Conservation (phyloP, 768 basidiomycete species). For the Mycena vulgaris region DNA sequence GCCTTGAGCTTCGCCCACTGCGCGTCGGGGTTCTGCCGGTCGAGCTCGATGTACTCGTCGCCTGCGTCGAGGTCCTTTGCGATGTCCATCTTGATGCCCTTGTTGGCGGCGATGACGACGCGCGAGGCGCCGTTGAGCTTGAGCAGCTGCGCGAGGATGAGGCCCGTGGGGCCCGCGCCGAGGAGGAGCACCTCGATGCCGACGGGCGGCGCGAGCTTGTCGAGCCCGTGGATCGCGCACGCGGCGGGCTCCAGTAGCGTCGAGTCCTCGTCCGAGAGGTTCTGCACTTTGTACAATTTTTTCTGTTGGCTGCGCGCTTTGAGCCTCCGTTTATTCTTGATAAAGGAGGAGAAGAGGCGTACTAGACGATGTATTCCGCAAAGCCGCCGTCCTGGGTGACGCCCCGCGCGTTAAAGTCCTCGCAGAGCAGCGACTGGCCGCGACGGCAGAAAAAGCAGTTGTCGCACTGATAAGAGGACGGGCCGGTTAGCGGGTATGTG, state of each 20-base stretch:
- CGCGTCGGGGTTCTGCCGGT: slow-evolving; percentile 70
- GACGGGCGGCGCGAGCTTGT: slow-evolving; percentile 87
- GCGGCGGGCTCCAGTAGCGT: slow-evolving; percentile 92
- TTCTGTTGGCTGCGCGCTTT: slow-evolving; percentile 64
- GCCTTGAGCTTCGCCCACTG: slow-evolving; percentile 81
- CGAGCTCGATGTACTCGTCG: slow-evolving; percentile 84
- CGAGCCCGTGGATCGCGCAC: slow-evolving; percentile 93
- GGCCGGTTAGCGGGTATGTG: slow-evolving; percentile 6
- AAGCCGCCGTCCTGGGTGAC: slow-evolving; percentile 90
- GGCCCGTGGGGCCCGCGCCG: slow-evolving; percentile 91
- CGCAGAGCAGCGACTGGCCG: slow-evolving; percentile 87
- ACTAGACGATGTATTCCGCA: slow-evolving; percentile 92
- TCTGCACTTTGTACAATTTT: slow-evolving; percentile 91
- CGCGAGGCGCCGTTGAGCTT: slow-evolving; percentile 81
- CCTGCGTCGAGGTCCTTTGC: slow-evolving; percentile 78
- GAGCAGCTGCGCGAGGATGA: slow-evolving; percentile 83
- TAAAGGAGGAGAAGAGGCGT: slow-evolving; percentile 39
- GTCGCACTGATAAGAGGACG: slow-evolving; percentile 70
- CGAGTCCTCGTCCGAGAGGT: slow-evolving; percentile 89
- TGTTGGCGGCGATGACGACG: slow-evolving; percentile 82
- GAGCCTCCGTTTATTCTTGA: slow-evolving; percentile 41
- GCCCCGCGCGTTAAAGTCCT: slow-evolving; percentile 86
- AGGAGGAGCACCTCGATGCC: slow-evolving; percentile 89
- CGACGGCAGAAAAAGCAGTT: slow-evolving; percentile 91
- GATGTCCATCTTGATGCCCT: slow-evolving; percentile 84